Base-by-base conservation (phyloP, 2,329 filamentous ascomycete species). In the Arthrinium phaeospermum region DNA sequence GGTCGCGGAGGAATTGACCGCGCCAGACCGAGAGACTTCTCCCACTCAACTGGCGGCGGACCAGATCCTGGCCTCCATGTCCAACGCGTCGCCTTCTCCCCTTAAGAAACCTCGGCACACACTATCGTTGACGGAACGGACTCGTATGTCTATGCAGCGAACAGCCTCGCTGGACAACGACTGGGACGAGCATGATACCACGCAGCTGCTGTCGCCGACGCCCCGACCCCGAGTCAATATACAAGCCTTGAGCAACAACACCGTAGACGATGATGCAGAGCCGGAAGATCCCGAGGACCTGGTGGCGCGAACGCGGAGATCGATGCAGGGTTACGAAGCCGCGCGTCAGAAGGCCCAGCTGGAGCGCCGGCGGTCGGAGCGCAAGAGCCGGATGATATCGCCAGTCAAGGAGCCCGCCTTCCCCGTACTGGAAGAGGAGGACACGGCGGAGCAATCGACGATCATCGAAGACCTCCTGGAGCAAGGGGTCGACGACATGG, bases 101-200 rank as follows among this genome's bases (percentile, higher is more conserved):
- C 79, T 83, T 61, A 91, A 90, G 75, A 87, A 84, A 72, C 82
- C 84, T 0, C 85, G 89, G 0, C 89, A 90, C 69, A 87, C 86
- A 0, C 82, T 92, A 12, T 91, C 92, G 0, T 87, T 96, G 0
- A 88, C 92, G 4, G 94, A 97, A 78, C 92, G 95, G 68, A 97
- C 95, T 0, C 90, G 93, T 24, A 87, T 94, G 71, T 95, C 94
- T 24, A 96, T 98, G 91, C 90, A 91, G 0, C 86, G 91, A 3
- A 79, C 71, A 67, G 76, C 19, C 70, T 81, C 76, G 10, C 81
- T 73, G 8, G 80, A 82, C 5, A 75, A 78, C 8, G 80, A 82
- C 7, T 76, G 78, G 12, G 78, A 78, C 45, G 75, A 74, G 61
- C 72, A 71, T 4, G 77, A 71, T 22, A 45, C 57, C n/a, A 13